These are phyloP conservation scores for Spatholobus suberectus DNA, from an alignment of 306 rosid genomes.

Conservation along the genomic window DNA sequence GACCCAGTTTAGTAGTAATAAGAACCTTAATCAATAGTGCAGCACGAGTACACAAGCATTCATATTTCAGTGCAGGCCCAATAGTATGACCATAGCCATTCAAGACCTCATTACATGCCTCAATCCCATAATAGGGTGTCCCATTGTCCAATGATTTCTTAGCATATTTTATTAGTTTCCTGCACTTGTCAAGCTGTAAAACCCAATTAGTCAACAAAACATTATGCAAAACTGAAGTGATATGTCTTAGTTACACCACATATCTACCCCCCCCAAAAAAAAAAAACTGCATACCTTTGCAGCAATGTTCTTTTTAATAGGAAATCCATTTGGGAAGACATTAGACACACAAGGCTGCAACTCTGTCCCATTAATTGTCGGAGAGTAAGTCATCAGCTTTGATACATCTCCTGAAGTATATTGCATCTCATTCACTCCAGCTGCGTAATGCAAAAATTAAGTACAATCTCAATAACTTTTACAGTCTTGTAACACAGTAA, in stretches of 20 bases:
- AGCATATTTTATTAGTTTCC: slow-evolving; percentile 71
- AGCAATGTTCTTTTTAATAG: slow-evolving; percentile 47
- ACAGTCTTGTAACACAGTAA: slow-evolving; percentile 22
- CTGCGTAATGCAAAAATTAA: slow-evolving; percentile 50
- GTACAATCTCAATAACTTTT: slow-evolving; percentile 22
- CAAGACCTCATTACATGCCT: slow-evolving; percentile 91
- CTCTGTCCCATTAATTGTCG: slow-evolving; percentile 61
- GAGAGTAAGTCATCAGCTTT: slow-evolving; percentile 67
- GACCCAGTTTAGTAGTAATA: slow-evolving; percentile 37
- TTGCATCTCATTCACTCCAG: slow-evolving; percentile 68
- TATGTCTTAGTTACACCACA: not conserved
- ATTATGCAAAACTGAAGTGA: slow-evolving; percentile 35
- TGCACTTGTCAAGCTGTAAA: slow-evolving; percentile 82
- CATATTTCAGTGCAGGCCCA: slow-evolving; percentile 60
- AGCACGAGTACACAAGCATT: slow-evolving; percentile 80
- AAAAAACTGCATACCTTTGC: slow-evolving; percentile 54
- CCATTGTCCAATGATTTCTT: slow-evolving; percentile 63
- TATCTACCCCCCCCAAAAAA: not conserved
- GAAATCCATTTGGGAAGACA: slow-evolving; percentile 52
- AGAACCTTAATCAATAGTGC: slow-evolving; percentile 83
- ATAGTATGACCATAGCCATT: slow-evolving; percentile 63
- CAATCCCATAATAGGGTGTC: slow-evolving; percentile 68
- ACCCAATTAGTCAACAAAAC: slow-evolving; percentile 45
- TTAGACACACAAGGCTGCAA: slow-evolving; percentile 57
- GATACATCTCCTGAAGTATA: slow-evolving; percentile 81